These are phyloP conservation scores for Acephala macrosclerotiorum DNA, from an alignment of 2,329 filamentous ascomycete species.

Conservation along the genomic window DNA sequence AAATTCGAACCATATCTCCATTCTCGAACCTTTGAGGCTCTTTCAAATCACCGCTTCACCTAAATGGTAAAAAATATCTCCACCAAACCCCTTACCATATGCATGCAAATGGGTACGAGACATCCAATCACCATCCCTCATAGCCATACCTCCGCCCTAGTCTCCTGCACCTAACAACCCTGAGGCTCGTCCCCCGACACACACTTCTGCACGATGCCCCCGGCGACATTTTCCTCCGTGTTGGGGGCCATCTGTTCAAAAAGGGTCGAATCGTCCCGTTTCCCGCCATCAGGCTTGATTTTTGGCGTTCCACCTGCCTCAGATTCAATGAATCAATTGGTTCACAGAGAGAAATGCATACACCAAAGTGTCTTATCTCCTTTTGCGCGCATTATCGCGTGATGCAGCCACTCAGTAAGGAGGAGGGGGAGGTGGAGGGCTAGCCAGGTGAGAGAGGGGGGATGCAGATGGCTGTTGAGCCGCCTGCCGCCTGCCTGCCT, in stretches of 20 bases:
- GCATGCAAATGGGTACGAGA: background rate
- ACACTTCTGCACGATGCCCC: too few species aligned
- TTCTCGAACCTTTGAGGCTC: too few species aligned
- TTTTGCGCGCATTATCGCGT: background rate
- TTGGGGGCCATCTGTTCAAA: background rate
- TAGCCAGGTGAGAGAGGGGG: background rate
- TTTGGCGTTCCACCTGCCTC: too few species aligned
- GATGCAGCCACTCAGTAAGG: background rate
- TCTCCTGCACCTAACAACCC: too few species aligned
- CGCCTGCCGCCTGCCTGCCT: background rate
- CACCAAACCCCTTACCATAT: background rate
- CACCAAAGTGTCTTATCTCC: background rate
- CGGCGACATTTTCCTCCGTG: background rate
- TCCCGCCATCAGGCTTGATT: background rate
- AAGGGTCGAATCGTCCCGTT: background rate
- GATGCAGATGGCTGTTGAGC: background rate
- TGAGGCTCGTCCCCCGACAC: background rate
- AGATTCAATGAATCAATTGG: too few species aligned
- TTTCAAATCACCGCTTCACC: too few species aligned
- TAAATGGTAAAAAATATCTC: too few species aligned
- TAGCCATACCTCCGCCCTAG: background rate
- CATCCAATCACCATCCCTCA: background rate
- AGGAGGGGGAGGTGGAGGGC: background rate
- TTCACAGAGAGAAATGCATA: background rate
- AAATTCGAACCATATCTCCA: too few species aligned